Base-by-base conservation (phyloP, 2,329 filamentous ascomycete species). In the Mycosphaerella sp. region DNA sequence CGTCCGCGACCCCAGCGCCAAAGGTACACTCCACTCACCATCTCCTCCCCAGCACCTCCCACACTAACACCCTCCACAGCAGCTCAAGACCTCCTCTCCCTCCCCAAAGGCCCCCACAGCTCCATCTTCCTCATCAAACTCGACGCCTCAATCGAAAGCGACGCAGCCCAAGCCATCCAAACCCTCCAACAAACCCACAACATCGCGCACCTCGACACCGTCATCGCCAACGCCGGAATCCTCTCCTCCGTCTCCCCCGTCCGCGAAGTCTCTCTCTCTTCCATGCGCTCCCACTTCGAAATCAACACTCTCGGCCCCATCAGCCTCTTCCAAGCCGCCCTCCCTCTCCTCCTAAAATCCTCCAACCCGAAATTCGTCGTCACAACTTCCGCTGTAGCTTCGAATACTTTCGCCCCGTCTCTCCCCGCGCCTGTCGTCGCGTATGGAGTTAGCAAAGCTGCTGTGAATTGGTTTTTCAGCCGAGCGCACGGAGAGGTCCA, bases 231-330 rank as follows among this genome's bases (percentile, higher is more conserved):
- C 13, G 30, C 30, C 30, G 30, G 30, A 3, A 32, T 32, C 13
- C 30, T 32, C 9, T 3, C 30, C 3, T 5, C 9, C 9, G 9
- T 10, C 9, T 3, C 30, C 9, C 30, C 30, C 13, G 4, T 5
- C 30, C 9, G 30, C 30, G 30, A 32, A n/a, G 25, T 40, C n/a
- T 25, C 49, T 14, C n/a, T 34, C 25, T 9, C 17, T 10, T 18
- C 41, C 9, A 17, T 46, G 5, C 13, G 42, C 4, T 8, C 13
- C 1, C 9, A 41, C 16, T 46, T 51, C 25, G 42, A 51, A 13
- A 28, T 51, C 25, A 51, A 51, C 27, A 45, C 49, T 18, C 35
- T 52, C 28, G 49, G 36, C 6, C 35, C 49, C 4, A 21, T 52
- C 9, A 27, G 18, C 14, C 17, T 52, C 10, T 43, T 47, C 36